Percentiles rank a stretch among this genome's conserved stretches.
Conservation (phyloP, 2,329 filamentous ascomycete genomes). For the Cordyceps farinosa region DNA sequence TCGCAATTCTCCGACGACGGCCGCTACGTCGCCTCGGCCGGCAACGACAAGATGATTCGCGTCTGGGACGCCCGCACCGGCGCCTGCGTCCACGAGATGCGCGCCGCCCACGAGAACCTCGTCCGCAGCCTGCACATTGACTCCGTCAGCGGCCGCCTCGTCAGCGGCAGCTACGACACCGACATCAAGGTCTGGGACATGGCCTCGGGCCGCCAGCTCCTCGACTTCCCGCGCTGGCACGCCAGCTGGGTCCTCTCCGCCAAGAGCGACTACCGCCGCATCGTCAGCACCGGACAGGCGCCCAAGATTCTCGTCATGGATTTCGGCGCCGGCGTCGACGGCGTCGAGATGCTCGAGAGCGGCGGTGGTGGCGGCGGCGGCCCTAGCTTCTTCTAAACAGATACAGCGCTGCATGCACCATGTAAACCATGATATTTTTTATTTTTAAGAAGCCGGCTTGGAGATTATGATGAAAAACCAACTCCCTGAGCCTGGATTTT, state of each 20-base stretch:
- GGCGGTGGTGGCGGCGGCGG: neutral
- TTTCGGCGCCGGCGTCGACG: slow-evolving; percentile 65
- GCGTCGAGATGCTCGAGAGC: slow-evolving; percentile 58
- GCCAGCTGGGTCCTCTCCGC: slow-evolving; percentile 95
- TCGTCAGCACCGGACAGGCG: slow-evolving; percentile 93
- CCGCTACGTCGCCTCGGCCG: slow-evolving; percentile 87
- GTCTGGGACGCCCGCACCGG: slow-evolving; percentile 94
- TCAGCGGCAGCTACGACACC: slow-evolving; percentile 92
- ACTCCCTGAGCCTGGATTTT: neutral
- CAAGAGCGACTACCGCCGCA: slow-evolving; percentile 91
- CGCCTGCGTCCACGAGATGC: slow-evolving; percentile 74
- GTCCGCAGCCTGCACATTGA: slow-evolving; percentile 91
- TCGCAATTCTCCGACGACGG: slow-evolving; percentile 95
- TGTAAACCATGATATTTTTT: neutral
- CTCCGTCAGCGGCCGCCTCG: slow-evolving; percentile 75
- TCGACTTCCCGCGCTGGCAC: slow-evolving; percentile 92
- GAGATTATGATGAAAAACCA: too few species aligned
- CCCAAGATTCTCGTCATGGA: slow-evolving; percentile 91
- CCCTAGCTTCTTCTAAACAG: neutral
- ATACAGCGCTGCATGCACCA: too few species aligned
- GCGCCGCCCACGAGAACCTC: slow-evolving; percentile 77
- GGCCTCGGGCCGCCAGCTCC: slow-evolving; percentile 69
- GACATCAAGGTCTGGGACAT: slow-evolving; percentile 95
- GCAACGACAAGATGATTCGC: slow-evolving; percentile 92
- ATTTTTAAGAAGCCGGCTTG: too few species aligned